Base-by-base conservation (phyloP, 345 rosid species). In the Pugionium dolabratum region DNA sequence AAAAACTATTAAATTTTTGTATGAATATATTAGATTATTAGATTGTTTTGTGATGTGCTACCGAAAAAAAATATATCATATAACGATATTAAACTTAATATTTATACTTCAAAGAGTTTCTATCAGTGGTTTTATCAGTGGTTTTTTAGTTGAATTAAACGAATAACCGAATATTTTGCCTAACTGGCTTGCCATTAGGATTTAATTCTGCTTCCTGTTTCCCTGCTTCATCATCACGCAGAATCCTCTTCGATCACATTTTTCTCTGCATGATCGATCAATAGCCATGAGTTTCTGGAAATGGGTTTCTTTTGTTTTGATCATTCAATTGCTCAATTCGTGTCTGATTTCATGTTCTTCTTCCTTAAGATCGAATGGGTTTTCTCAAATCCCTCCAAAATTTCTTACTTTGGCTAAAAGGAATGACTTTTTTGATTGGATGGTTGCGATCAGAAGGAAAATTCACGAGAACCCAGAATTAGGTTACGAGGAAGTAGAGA, bases 391-490 rank as follows among this genome's bases (percentile, higher is more conserved):
- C 42, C 74, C 95, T 64, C 9, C 39, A 53, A 78, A 65, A 75
- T 78, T 89, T 57, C 85, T 92, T 27, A 54, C 77, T 78, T 80
- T 73, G 36, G 93, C 98, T 28, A 82, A 89, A 67, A 76, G 59
- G 32, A 59, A 52, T 18, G 84, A 80, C 42, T 51, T 89, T 78
- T 54, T 64, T 51, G 84, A 86, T 62, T 92, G 91, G 91, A 84
- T 87, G 90, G 88, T 89, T 44, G 85, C 81, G 3, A 62, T 89
- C 26, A 83, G 98, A 81, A 87, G 98, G 76, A 82, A 67, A 74
- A 86, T 92, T 55, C 98, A 92, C 59, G 89, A 84, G 85, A 80
- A 89, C 37, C 98, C 96, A 3, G 98, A 92, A 41, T 18, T 92
- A 77, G 95, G 98, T 43, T 92, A 63, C 63, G 82, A 87, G 80